Evolutionary conservation across 2,329 filamentous ascomycete species (phyloP), one percentile per base, ranked within the genome.

Genomic region (Paracorniculantispora psalliotae): DNA sequence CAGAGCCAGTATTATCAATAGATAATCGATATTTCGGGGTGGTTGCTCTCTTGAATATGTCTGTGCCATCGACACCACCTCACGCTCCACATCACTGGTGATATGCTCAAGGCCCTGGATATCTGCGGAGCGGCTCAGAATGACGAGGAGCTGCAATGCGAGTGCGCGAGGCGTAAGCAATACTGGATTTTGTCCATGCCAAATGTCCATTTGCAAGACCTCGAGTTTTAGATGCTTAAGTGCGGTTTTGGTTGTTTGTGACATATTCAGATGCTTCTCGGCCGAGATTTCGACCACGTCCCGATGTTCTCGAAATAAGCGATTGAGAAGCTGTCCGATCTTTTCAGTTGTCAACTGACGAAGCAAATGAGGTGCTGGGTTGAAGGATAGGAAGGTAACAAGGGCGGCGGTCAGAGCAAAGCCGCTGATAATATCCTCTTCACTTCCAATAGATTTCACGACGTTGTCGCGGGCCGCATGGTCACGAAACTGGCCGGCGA

Each of bases 391-490:
- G 30, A 93, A 79, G 3, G 83, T 81, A 5, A 85, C 75, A 5
- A 90, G 75, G n/a, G 84, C 80, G 1, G 84, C 81, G n/a, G 83
- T 73, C 15, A 91, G 78, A 1, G 85, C 75, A 66, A 88, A 89
- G 7, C 85, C 85, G 54, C 81, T 80, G 37, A 88, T 74, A 23
- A 80, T 63, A 67, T 92, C 88, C 1, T 78, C 72, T 66, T 88
- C 83, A 51, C 78, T 76, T 1, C 78, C 79, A 10, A 89, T 77
- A 44, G 83, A 81, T 47, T 82, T 78, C 55, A 91, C 82, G 17
- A 97, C 77, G 30, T 82, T 82, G 57, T 85, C 81, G 62, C 91
- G 89, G 59, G 89, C 84, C 7, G 85, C 84, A 64, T 91, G 87
- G 62, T 92, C 87, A 21, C 89, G 80, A 66, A 96, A 92, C 62